Base-by-base conservation (phyloP, 169 alveolate genomes). In the Eimeria praecox region DNA sequence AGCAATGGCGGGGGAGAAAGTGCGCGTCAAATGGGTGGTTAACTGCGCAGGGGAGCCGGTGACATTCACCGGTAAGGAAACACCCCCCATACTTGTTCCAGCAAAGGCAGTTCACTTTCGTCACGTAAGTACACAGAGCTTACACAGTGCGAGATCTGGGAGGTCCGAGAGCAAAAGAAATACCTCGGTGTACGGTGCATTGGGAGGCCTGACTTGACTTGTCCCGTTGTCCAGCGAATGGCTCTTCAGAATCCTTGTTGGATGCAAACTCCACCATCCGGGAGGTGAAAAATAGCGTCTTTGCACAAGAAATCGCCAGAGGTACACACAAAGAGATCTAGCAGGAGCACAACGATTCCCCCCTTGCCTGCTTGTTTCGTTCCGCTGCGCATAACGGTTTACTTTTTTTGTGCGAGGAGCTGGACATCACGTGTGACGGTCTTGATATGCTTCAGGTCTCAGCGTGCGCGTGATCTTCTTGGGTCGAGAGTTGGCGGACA, bases 1-100 rank as follows among this genome's bases (percentile, higher is more conserved):
- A 38, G 92, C 92, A 56, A 86, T 86, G 92, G 92, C 80, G 59
- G 92, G 92, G 56, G 92, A 86, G 80, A 86, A 86, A 59, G 92
- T 59, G 44, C 92, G 92, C 78, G 92, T 86, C 80, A 86, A 86
- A 40, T 86, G 92, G 92, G 92, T 86, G 80, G 92, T 86, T 20
- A 86, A 86, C 92, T 86, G 92, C 59, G 27, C 92, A n/a, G 92
- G 92, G 27, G 92, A 86, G 92, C 92, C 92, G 42, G 66, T 69
- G 78, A 86, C 92, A 56, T 86, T 86, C 78, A 86, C 75, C 54
- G 92, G 92, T 86, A 44, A 86, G 78, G 42, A 49, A 46, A 54
- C 90, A 77, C 33, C 27, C 14, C 90, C 52, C 52, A 49, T 30
- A 16, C 90, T 33, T 82, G 44, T n/a, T n/a, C n/a, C 42, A 12